A percentile compares a stretch with the other conserved stretches of the same genome.
Conservation (phyloP, 345 rosid species). For the Eucalyptus melliodora region DNA sequence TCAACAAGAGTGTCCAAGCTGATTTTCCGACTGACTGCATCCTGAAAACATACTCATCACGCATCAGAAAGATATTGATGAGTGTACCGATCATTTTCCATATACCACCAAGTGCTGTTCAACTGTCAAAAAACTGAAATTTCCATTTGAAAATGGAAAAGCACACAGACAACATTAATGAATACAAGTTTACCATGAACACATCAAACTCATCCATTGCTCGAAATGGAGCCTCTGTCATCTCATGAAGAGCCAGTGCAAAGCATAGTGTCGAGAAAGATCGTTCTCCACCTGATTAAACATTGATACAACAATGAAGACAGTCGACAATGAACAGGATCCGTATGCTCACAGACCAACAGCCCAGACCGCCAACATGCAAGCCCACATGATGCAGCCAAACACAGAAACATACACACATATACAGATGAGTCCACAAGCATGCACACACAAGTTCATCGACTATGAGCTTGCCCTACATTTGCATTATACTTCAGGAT, state of each 20-base stretch:
- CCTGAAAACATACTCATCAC: slow-evolving; percentile 22
- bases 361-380: not conserved
- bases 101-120: not conserved
- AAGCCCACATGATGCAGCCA: not conserved
- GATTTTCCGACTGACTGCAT: slow-evolving; percentile 93
- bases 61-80: not conserved
- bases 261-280: slow-evolving; percentile 95
- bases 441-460: not conserved
- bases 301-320: not conserved
- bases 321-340: not conserved
- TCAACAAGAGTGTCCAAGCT: slow-evolving; percentile 85
- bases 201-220: slow-evolving; percentile 99
- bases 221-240: slow-evolving; percentile 93
- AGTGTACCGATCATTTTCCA: not conserved
- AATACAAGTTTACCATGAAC: slow-evolving; percentile 58
- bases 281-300: slow-evolving; percentile 81
- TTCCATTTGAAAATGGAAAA: not conserved
- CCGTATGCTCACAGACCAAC: not conserved
- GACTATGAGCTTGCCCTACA: not conserved
- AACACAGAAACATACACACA: not conserved
- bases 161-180: not conserved
- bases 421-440: not conserved
- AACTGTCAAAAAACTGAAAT: not conserved
- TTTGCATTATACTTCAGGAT: not conserved
- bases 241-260: slow-evolving; percentile 83